phyloP scores from a whole-genome alignment of 345 rosid species.

The Eucalyptus leucophloia region DNA sequence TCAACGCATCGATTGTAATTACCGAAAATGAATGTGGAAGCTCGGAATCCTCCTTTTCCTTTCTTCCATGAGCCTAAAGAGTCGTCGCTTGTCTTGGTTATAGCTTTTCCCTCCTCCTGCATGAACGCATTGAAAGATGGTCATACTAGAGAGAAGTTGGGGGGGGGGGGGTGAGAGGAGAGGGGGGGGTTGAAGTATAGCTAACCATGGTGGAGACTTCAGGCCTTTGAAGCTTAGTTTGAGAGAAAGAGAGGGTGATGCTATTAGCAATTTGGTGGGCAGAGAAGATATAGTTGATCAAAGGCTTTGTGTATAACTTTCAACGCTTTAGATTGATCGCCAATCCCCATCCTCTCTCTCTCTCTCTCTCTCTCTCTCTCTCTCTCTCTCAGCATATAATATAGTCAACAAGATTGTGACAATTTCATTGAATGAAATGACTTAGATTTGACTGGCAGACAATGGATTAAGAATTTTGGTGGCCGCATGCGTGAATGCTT shows the following conservation, averaged over 20 bases:
- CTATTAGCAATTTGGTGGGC: not conserved
- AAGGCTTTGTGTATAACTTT: not conserved
- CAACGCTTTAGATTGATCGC: not conserved
- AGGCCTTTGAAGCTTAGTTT: not conserved
- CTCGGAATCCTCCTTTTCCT: constrained; percentile 30
- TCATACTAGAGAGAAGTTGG: not conserved
- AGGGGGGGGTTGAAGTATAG: not conserved
- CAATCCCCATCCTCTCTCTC: not conserved
- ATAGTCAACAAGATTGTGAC: not conserved
- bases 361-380: not conserved
- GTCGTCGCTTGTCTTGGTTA: not conserved
- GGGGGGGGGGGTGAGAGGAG: not conserved
- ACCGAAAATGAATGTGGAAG: constrained; percentile 24
- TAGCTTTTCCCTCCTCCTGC: not conserved
- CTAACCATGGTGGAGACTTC: not conserved
- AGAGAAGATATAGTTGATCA: not conserved
- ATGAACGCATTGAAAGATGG: not conserved
- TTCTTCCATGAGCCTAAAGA: not conserved
- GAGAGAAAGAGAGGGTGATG: not conserved
- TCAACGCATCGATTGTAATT: not conserved
- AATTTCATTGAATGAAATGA: not conserved
- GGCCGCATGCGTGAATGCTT: not conserved
- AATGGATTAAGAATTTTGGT: not conserved
- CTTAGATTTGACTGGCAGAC: not conserved
- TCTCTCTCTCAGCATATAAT: not conserved